Base-by-base conservation (phyloP, 768 basidiomycete species). In the Rhodocollybia butyracea region DNA sequence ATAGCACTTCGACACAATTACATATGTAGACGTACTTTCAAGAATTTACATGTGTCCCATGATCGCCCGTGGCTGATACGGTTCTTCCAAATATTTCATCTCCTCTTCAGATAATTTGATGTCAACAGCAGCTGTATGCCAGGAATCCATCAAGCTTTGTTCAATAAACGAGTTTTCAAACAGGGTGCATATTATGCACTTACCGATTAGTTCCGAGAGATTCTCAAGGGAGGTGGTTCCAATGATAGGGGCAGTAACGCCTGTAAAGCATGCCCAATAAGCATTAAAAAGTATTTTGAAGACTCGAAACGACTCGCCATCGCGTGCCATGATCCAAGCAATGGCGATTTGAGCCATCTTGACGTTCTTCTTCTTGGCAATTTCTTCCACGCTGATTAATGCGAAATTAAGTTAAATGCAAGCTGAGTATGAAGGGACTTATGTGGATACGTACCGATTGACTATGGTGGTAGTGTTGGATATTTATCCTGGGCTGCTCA, bases 321-420 rank as follows among this genome's bases (percentile, higher is more conserved):
- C 39, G 21, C 39, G 38, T 12, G 24, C 38, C 51, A 71, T 63
- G 3, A 71, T 66, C 84, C 83, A 86, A 12, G 82, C 79, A 24
- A 82, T 59, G 3, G 80, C 71, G 6, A 84, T 67, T 57, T 83
- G 81, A 0, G 83, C 81, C 85, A 87, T 87, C 29, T 70, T 76
- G 6, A 75, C 66, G 3, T 73, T 73, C 41, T 75, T 76, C 42
- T 76, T 73, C 61, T 79, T 80, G 3, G 84, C 79, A 43, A 87
- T 67, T 52, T 76, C 71, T 59, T 85, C 80, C 36, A 88, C 77
- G 8, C 82, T 79, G n/a, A n/a, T n/a, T n/a, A n/a, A 51, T 12
- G 13, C 19, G 3, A 21, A 32, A 24, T 11, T 15, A 24, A 27
- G 29, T 30, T 40, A n/a, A n/a, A n/a, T n/a, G n/a, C n/a, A n/a